These are phyloP conservation scores for Silene coronaria DNA, from an alignment of 179 eudicot species.

Conservation along the genomic window DNA sequence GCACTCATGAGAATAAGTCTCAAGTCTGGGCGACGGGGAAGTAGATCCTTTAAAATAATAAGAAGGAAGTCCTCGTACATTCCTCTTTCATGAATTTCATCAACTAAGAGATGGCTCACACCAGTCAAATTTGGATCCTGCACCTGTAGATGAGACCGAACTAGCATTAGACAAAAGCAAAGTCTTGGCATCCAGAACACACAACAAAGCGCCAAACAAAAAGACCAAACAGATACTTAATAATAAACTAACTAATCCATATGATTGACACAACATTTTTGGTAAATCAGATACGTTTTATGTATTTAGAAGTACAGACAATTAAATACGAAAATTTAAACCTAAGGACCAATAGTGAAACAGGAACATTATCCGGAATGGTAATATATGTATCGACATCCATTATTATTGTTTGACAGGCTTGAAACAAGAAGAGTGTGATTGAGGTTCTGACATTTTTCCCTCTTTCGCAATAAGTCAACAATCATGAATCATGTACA, in stretches of 20 bases:
- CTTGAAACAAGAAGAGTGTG: not conserved
- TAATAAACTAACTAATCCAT: not conserved
- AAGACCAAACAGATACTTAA: not conserved
- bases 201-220: not conserved
- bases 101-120: slow-evolving; percentile 87
- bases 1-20: slow-evolving; percentile 95
- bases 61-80: slow-evolving; percentile 95
- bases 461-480: not conserved
- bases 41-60: slow-evolving; percentile 80
- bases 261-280: not conserved
- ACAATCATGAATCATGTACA: not conserved
- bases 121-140: slow-evolving; percentile 80
- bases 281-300: not conserved
- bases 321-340: not conserved
- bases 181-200: not conserved
- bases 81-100: slow-evolving; percentile 99
- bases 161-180: slow-evolving; percentile 10
- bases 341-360: not conserved
- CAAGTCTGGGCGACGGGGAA: slow-evolving; percentile 83
- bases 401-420: not conserved
- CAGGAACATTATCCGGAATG: not conserved
- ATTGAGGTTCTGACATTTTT: not conserved
- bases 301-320: not conserved
- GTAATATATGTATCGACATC: not conserved
- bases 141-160: slow-evolving; percentile 41